A percentile compares a stretch with the other conserved stretches of the same genome.
Evolutionary conservation across 139 green algal genomes (phyloP).

Genomic region (Parachlorella kessleri): DNA sequence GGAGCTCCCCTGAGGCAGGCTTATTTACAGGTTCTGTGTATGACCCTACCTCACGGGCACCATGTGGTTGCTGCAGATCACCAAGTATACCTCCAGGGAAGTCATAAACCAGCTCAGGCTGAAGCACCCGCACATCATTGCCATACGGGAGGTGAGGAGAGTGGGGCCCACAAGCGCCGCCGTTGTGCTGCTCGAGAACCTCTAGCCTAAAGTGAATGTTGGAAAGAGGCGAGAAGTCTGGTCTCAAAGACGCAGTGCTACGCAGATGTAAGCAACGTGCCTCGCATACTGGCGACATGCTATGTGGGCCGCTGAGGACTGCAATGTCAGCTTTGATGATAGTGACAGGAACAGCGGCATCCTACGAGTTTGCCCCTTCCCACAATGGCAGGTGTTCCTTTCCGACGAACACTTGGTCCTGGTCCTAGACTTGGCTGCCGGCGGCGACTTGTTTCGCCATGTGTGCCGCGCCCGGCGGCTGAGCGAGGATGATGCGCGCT

Average conservation of each 20-base stretch:
- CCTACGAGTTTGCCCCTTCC: too few relatives aligned
- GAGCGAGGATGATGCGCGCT: slow-evolving; percentile 90
- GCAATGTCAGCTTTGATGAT: too few relatives aligned
- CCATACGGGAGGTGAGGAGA: slow-evolving; percentile 16
- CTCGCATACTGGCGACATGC: not conserved
- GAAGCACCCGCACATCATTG: slow-evolving; percentile 19
- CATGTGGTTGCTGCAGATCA: too few relatives aligned
- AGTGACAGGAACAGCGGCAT: too few relatives aligned
- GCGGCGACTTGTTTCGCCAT: slow-evolving; percentile 70
- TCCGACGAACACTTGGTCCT: slow-evolving; percentile 67
- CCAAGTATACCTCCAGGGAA: slow-evolving; percentile 18
- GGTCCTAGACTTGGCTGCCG: slow-evolving; percentile 76
- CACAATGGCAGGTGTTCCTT: slow-evolving; percentile 55
- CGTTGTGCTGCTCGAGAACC: too few relatives aligned
- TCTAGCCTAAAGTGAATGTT: too few relatives aligned
- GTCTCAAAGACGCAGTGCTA: not conserved
- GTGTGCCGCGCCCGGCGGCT: slow-evolving; percentile 82
- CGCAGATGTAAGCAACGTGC: not conserved
- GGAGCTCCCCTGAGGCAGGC: too few relatives aligned
- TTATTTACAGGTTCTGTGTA: too few relatives aligned
- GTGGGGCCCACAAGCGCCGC: too few relatives aligned
- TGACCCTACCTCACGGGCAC: too few relatives aligned
- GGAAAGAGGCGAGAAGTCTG: too few relatives aligned
- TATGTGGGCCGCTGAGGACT: too few relatives aligned
- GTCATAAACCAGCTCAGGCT: slow-evolving; percentile 26